Base-by-base conservation (phyloP, 805 yeast genomes). In the Wickerhamomyces queroliae region DNA sequence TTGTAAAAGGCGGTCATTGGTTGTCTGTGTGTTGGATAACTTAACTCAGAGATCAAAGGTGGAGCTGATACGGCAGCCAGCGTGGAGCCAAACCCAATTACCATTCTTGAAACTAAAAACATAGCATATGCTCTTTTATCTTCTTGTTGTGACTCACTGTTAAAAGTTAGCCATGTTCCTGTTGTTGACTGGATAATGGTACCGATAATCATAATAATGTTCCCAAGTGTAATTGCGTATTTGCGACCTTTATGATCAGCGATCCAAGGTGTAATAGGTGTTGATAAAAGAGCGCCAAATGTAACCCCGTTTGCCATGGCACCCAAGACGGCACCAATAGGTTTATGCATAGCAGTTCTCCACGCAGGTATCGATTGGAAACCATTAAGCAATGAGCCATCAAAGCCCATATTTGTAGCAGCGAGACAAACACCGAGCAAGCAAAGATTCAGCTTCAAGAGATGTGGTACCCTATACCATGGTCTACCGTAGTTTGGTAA, bases 331-430 rank as follows among this genome's bases (percentile, higher is more conserved):
- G 59, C 53, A 42, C 67, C 65, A 7, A 53, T 41, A 19, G 69
- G 70, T 38, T 58, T 43, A 29, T 63, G 62, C 52, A 71, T 63
- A 27, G 56, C 55, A 5, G 46, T 37, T 28, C 49, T 51, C 72
- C 75, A 73, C 15, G 46, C 40, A 2, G 46, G 35, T 41, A 68
- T 56, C 7, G 69, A 55, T 44, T 72, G 76, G 39, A 72, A 58
- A 32, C 72, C 72, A 46, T 72, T 72, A 51, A 72, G 54, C 65
- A 72, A 61, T 11, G 68, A 63, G 39, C 69, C 70, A 55, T 68
- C 73, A 40, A 59, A 69, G 38, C 73, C 72, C 35, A 54, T 64
- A 46, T 66, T 67, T 37, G 73, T 64, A 8, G 76, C 63, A 25
- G 70, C 58, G 32, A 71, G 50, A 15, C 74, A 62, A 40, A 65